Percentiles rank a stretch among this genome's conserved stretches.
Evolutionary conservation across 2,329 filamentous ascomycete species (phyloP).

Genomic region (Macrophomina phaseolina): DNA sequence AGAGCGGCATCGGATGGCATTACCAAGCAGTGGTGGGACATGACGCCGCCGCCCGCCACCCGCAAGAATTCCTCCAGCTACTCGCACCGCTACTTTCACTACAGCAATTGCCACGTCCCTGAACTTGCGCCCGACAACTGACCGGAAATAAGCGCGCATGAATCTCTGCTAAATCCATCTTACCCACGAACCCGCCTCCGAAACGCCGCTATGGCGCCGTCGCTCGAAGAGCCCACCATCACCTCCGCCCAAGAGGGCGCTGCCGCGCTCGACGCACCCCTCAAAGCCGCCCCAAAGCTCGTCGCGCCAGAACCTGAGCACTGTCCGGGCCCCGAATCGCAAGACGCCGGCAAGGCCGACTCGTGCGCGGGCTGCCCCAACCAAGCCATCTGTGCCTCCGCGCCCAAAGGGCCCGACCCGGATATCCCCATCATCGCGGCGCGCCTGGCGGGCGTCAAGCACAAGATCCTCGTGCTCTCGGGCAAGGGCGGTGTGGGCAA

Average conservation of each 20-base stretch:
- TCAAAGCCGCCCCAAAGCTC: conserved; percentile 80
- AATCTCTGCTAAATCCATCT: no score
- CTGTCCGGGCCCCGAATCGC: conserved; percentile 87
- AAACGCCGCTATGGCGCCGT: conserved; percentile 71
- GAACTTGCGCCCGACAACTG: no score
- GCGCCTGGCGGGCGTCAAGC: conserved; percentile 78
- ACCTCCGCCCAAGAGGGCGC: conserved; percentile 60
- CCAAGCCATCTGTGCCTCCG: conserved; percentile 90
- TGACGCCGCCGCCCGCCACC: conserved; percentile 23
- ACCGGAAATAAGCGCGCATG: no score
- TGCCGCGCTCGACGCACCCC: conserved; percentile 68
- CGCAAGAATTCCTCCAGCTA: conserved; percentile 26
- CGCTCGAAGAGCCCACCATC: conserved; percentile 69
- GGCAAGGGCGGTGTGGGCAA: conserved; percentile 98
- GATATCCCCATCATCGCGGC: conserved; percentile 88
- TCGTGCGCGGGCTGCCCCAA: conserved; percentile 96
- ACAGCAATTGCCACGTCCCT: conserved; percentile 19
- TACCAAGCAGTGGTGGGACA: conserved; percentile 25
- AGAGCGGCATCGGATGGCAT: conserved; percentile 27
- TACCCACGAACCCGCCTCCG: neutral
- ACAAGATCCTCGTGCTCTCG: conserved; percentile 91
- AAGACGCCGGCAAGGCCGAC: conserved; percentile 70
- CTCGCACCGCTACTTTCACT: neutral
- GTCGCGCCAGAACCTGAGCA: conserved; percentile 96
- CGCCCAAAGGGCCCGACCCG: conserved; percentile 93